Percentiles rank a stretch among this genome's conserved stretches.
These are phyloP conservation scores for Ceriops decandra DNA, from an alignment of 345 rosid species.

Conservation along the genomic window DNA sequence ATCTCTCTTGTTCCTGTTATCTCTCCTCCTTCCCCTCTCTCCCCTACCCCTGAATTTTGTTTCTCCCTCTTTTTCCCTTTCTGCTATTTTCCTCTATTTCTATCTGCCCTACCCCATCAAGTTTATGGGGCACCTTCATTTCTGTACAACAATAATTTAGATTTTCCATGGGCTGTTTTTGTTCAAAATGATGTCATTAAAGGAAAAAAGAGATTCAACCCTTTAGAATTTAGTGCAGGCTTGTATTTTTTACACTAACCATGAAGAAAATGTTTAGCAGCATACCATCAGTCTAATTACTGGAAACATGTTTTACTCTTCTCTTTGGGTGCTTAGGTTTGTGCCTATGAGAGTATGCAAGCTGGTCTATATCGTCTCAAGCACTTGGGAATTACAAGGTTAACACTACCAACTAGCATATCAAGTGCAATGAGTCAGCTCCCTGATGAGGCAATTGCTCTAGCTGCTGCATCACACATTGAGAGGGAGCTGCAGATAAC, in stretches of 20 bases:
- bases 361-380: slow-evolving; percentile 91
- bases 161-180: too few relatives aligned
- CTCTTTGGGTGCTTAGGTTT: slow-evolving; percentile 46
- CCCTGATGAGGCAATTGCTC: slow-evolving; percentile 90
- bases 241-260: not conserved
- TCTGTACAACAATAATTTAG: too few relatives aligned
- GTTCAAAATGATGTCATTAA: too few relatives aligned
- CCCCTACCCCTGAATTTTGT: too few relatives aligned
- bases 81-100: too few relatives aligned
- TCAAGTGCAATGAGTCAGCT: slow-evolving; percentile 88
- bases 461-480: slow-evolving; percentile 96
- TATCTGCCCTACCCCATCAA: too few relatives aligned
- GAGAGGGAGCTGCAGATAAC: slow-evolving; percentile 95
- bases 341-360: slow-evolving; percentile 94
- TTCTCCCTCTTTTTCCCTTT: too few relatives aligned
- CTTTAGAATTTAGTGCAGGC: too few relatives aligned
- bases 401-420: slow-evolving; percentile 68
- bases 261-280: not conserved
- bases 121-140: too few relatives aligned
- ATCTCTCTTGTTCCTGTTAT: too few relatives aligned
- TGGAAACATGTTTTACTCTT: not conserved
- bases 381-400: slow-evolving; percentile 81
- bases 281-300: not conserved
- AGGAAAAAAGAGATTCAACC: too few relatives aligned
- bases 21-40: too few relatives aligned